Base-by-base conservation (phyloP, 2,329 filamentous ascomycete genomes). In the Tolypocladium cylindrosporum region DNA sequence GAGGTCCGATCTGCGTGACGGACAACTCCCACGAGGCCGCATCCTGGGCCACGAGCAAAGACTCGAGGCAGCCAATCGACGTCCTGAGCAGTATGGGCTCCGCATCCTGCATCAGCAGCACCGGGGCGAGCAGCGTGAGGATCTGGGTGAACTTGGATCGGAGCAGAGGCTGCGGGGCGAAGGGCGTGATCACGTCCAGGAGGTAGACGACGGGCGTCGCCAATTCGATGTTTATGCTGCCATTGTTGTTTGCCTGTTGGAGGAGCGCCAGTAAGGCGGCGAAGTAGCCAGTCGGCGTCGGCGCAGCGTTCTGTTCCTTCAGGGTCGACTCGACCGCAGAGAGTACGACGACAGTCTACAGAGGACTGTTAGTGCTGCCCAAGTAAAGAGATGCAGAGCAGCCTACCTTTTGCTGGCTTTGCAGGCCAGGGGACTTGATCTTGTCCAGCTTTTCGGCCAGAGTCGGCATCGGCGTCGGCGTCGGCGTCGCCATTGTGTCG, bases 61-160 rank as follows among this genome's bases (percentile, higher is more conserved):
- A 90, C 75, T 97, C 93, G 43, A 99, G 81, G 69, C 90, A 96
- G 66, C 94, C 94, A 67, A 97, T 94, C 13, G 91, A 94, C 0
- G 92, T 88, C 66, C 90, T 82, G 58, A 97, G 78, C 9, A 97
- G 81, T 6, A 92, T 89, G 8, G 94, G 91, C 74, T 97, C 93
- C 61, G 90, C 89, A 66, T 94, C 89, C 50, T 85, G 79, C 63
- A 90, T 80, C 57, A 89, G 86, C 53, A 99, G 80, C 14, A 92
- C 88, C 2, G 93, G 92, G 24, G 90, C 91, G 64, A 99, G 83
- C 61, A 89, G 86, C 39, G 87, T 85, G 60, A 99, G 85, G 67
- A 99, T 97, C 73, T 95, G 90, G 36, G 90, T 88, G 77, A 99
- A 99, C 73, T 97, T 97, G 64, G 91, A 89, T 68, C 92, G 90